Conservation (phyloP, 345 rosid species). For the thale cress (Arabidopsis thaliana) region DNA sequence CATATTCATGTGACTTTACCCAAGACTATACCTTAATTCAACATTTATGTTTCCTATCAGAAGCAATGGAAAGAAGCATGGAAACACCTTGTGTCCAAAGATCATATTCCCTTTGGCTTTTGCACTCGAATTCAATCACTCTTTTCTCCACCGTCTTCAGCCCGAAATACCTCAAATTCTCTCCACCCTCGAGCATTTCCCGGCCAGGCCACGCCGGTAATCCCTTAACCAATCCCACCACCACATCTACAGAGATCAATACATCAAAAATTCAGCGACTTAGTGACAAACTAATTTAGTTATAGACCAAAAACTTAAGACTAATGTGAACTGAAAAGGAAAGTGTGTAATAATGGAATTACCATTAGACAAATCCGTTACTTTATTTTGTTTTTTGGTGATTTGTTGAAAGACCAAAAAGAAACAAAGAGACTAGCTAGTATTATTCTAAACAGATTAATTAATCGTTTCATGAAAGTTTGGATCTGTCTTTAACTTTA, state of each 20-base stretch:
- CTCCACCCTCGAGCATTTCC: conserved; percentile 72
- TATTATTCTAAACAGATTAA: conserved; percentile 19
- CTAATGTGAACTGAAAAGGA: conserved; percentile 17
- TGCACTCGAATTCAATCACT: conserved; percentile 75
- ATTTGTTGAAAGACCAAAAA: neutral
- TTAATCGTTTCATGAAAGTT: conserved; percentile 13
- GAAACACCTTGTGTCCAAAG: conserved; percentile 82
- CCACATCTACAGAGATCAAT: conserved; percentile 55
- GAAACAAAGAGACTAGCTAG: neutral
- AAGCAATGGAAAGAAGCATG: conserved; percentile 64
- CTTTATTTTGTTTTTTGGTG: neutral
- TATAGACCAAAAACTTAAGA: neutral
- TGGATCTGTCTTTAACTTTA: conserved; percentile 39
- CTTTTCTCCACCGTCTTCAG: conserved; percentile 63
- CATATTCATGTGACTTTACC: conserved; percentile 18
- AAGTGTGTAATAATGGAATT: neutral
- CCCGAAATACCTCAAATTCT: conserved; percentile 72
- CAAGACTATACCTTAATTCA: conserved; percentile 39
- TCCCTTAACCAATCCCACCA: conserved; percentile 64
- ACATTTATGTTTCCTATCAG: conserved; percentile 54
- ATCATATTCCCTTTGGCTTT: conserved; percentile 78
- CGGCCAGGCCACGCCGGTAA: conserved; percentile 83
- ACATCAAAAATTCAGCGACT: neutral
- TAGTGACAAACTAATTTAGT: neutral
- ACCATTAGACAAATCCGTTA: conserved; percentile 1